phyloP scores from a whole-genome alignment of 305 asterid genomes.

The Solanum chacoense region DNA sequence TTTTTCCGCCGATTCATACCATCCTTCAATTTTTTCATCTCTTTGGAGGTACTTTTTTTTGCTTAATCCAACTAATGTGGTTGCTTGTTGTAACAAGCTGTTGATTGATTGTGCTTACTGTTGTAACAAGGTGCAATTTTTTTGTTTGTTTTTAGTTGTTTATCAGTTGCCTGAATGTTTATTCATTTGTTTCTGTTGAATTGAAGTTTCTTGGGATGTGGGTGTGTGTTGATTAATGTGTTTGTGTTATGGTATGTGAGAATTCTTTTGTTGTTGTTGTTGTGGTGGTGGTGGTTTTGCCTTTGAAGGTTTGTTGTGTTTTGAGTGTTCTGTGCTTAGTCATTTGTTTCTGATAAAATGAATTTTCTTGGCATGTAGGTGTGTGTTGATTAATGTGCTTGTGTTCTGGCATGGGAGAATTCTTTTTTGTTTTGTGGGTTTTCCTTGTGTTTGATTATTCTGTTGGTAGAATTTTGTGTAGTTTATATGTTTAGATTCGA shows the following conservation, averaged over 20 bases:
- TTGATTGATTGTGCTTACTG: not conserved
- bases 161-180: not conserved
- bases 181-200: not conserved
- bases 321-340: not conserved
- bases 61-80: not conserved
- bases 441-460: not conserved
- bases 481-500: not conserved
- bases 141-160: not conserved
- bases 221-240: not conserved
- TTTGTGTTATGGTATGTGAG: not conserved
- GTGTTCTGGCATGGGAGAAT: not conserved
- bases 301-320: not conserved
- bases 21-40: not conserved
- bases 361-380: not conserved
- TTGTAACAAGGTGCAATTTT: not conserved
- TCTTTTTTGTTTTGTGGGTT: not conserved
- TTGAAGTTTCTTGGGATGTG: not conserved
- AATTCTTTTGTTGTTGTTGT: not conserved
- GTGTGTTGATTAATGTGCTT: not conserved
- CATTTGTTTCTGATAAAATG: slow-evolving; percentile 1
- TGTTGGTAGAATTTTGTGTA: not conserved
- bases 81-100: not conserved
- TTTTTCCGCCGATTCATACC: not conserved
- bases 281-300: not conserved
- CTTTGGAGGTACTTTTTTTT: not conserved